Evolutionary conservation across 768 basidiomycete genomes (phyloP), one percentile per base, ranked within the genome.

Genomic region (Calvatia gigantea): DNA sequence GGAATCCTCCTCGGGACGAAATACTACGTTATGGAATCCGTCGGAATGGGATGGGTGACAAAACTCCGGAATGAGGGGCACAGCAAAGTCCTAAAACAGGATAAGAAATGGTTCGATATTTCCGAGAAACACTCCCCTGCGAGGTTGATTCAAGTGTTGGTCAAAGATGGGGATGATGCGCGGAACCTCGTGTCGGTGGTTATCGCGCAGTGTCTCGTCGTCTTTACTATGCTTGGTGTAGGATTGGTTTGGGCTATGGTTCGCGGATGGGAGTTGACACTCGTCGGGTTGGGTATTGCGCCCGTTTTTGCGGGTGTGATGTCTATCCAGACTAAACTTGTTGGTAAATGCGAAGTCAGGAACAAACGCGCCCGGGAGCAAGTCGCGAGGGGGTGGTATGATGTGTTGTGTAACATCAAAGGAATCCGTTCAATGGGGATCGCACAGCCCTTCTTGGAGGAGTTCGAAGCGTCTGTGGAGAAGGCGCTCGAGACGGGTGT

Each of bases 91-190:
- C 71, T 98, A 35, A 64, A 70, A 12, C 94, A 96, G 68, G 92
- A 97, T 68, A 92, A 89, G 70, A 67, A 76, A 29, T 99, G 87
- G 83, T 98, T 96, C 68, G 95, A 98, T 57, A 72, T 75, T 57
- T 71, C 77, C 4, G n/a, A n/a, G n/a, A 73, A 78, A 39, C 83
- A 92, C 69, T 68, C 75, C 4, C 74, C 90, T 0, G 70, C 78
- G 21, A 71, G 75, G 6, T 70, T 98, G 11, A 82, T 88, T 9
- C 89, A 94, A 66, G 72, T 81, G 9, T 73, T 98, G 46, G 79
- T 94, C 68, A 94, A 92, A 71, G 94, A 98, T 63, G 87, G 83
- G 0, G 93, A 98, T 58, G 97, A 98, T 62, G 90, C 94, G 11
- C 73, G 89, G 19, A 77, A 81, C 29, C 74, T 99, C 43, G 77